phyloP scores from a whole-genome alignment of 2,329 filamentous ascomycete genomes.

The Diaporthe vaccinii region DNA sequence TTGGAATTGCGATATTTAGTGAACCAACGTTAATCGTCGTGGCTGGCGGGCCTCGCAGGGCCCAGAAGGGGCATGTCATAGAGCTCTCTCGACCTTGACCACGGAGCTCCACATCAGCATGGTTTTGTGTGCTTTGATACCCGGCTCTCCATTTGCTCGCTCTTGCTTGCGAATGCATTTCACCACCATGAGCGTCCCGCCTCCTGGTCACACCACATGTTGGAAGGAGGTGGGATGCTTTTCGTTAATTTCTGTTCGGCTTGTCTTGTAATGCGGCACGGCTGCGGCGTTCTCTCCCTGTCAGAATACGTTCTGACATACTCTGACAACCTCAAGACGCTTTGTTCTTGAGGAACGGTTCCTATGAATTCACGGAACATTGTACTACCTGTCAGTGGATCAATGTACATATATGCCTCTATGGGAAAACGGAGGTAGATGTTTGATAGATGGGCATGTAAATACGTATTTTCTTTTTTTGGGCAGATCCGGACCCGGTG shows the following conservation, averaged over 20 bases:
- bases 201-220: neutral
- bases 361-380: slow-evolving; percentile 34
- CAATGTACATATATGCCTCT: slow-evolving; percentile 38
- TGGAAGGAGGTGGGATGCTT: neutral
- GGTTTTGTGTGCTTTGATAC: slow-evolving; percentile 32
- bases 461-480: slow-evolving; percentile 31
- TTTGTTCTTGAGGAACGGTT: slow-evolving; percentile 26
- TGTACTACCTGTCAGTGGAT: slow-evolving; percentile 35
- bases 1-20: slow-evolving; percentile 41
- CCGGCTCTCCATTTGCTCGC: slow-evolving; percentile 18
- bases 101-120: slow-evolving; percentile 14
- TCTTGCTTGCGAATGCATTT: neutral
- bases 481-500: slow-evolving; percentile 9
- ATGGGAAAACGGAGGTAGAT: slow-evolving; percentile 20
- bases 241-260: slow-evolving; percentile 1
- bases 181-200: neutral
- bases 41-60: neutral
- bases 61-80: neutral
- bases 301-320: neutral
- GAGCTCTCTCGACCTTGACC: slow-evolving; percentile 18
- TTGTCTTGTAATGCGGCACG: slow-evolving; percentile 19
- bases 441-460: slow-evolving; percentile 36
- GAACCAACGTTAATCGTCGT: slow-evolving; percentile 21
- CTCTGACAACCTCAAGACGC: slow-evolving; percentile 12
- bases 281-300: slow-evolving; percentile 9